Evolutionary conservation across 2,329 filamentous ascomycete genomes (phyloP), one percentile per base, ranked within the genome.

Genomic region (Cladosporium sp.): DNA sequence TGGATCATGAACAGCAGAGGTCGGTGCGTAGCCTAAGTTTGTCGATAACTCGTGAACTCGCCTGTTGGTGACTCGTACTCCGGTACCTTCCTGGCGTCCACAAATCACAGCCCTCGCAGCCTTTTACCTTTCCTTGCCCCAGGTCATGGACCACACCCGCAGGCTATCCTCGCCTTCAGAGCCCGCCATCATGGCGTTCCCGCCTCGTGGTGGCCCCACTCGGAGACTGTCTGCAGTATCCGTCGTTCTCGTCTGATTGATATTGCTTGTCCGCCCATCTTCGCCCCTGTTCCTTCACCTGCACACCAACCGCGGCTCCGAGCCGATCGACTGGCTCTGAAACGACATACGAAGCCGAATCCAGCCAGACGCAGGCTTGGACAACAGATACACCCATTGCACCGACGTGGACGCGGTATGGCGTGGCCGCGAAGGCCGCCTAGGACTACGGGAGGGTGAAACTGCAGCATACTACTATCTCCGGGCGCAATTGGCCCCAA

Each of bases 191-290:
- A n/a, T 22, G 45, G 36, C 45, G 30, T 38, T 46, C 43, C 20
- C 22, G 43, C 43, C 45, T 39, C 45, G 45, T 48, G 45, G 45
- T 48, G 36, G 45, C 29, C 45, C 45, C 45, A 48, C 45, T 18
- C 20, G 19, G 7, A 27, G 22, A 27, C 22, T 27, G 22, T 27
- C 22, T 27, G 22, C 22, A 27, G 22, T 27, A 27, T 40, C 38
- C 32, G 32, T 40, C n/a, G 43, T 25, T 38, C 36, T 48, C 36
- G n/a, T 47, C 43, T 47, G 35, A 38, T 27, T 39, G 45, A 48
- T 40, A 48, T 48, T 36, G 45, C 39, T 25, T 35, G 32, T 48
- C 22, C 32, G 35, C 9, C 32, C 18, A 4, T 19, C 15, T 27
- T 27, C 32, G 32, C n/a, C 13, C 9, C n/a, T 35, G 19, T 9